phyloP scores from a whole-genome alignment of 2,329 filamentous ascomycete species.

The Microsporum audouinii region DNA sequence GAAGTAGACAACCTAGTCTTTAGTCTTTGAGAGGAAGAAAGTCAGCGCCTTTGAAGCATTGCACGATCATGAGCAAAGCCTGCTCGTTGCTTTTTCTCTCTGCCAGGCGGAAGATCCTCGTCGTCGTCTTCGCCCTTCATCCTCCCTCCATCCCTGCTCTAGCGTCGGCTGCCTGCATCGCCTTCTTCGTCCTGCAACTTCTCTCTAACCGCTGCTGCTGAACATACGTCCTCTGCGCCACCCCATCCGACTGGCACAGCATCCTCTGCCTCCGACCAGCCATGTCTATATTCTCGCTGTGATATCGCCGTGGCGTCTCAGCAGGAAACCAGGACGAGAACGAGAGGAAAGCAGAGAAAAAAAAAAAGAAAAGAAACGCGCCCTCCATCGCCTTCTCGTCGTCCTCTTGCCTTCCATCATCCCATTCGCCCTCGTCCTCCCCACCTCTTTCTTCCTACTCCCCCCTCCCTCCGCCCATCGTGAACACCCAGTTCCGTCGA shows the following conservation, averaged over 20 bases:
- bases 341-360: no score
- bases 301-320: background rate
- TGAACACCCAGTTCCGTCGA: slow-evolving; percentile 13
- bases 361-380: background rate
- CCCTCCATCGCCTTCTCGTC: background rate
- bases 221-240: background rate
- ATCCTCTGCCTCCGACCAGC: background rate
- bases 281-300: slow-evolving; percentile 1
- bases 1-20: no score
- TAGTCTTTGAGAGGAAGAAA: no score
- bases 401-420: background rate
- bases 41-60: background rate
- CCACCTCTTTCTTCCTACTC: background rate
- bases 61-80: background rate
- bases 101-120: background rate
- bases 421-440: slow-evolving; percentile 1
- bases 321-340: no score
- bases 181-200: background rate
- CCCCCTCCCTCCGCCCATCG: slow-evolving; percentile 2
- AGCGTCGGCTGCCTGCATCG: slow-evolving; percentile 3
- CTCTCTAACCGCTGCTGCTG: background rate
- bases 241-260: background rate
- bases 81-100: background rate
- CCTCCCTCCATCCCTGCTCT: background rate
- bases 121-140: background rate